phyloP scores from a whole-genome alignment of 2,329 filamentous ascomycete species.

The Alternaria atra region DNA sequence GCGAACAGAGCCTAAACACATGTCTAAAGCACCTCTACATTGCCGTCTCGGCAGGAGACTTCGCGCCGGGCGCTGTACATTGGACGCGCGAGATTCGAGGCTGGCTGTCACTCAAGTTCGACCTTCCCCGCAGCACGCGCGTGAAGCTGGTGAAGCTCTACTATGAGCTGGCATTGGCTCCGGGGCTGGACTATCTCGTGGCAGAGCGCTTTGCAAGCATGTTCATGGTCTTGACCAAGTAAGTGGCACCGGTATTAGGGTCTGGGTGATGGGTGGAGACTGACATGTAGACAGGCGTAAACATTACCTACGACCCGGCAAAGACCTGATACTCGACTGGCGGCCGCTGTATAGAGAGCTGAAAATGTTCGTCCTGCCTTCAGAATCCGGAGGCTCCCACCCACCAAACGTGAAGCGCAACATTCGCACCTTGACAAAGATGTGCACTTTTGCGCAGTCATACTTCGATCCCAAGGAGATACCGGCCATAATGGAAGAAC shows the following conservation, averaged over 20 bases:
- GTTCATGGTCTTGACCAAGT: slow-evolving; percentile 97
- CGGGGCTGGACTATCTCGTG: slow-evolving; percentile 81
- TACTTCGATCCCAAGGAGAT: slow-evolving; percentile 93
- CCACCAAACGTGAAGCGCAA: slow-evolving; percentile 71
- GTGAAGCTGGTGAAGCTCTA: slow-evolving; percentile 88
- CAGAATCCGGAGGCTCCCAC: slow-evolving; percentile 74
- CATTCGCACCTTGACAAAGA: slow-evolving; percentile 79
- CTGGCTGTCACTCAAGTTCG: slow-evolving; percentile 97
- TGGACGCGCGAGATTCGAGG: slow-evolving; percentile 96
- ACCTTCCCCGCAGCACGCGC: slow-evolving; percentile 85
- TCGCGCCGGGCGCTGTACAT: slow-evolving; percentile 89
- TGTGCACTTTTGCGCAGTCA: slow-evolving; percentile 87
- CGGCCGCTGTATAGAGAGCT: slow-evolving; percentile 90
- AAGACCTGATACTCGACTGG: slow-evolving; percentile 94
- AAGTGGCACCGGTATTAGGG: slow-evolving; percentile 48
- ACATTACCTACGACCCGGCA: slow-evolving; percentile 90
- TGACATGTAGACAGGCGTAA: slow-evolving; percentile 72
- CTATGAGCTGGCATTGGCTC: slow-evolving; percentile 90
- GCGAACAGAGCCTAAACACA: slow-evolving; percentile 80
- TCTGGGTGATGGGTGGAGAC: slow-evolving; percentile 18
- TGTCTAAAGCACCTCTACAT: slow-evolving; percentile 96
- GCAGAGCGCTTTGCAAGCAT: slow-evolving; percentile 94
- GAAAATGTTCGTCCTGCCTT: slow-evolving; percentile 87
- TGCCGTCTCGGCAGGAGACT: slow-evolving; percentile 89
- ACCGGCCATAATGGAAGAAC: slow-evolving; percentile 69